Percentiles rank a stretch among this genome's conserved stretches.
Conservation (phyloP, 345 rosid species). For the Arabis hirsuta region DNA sequence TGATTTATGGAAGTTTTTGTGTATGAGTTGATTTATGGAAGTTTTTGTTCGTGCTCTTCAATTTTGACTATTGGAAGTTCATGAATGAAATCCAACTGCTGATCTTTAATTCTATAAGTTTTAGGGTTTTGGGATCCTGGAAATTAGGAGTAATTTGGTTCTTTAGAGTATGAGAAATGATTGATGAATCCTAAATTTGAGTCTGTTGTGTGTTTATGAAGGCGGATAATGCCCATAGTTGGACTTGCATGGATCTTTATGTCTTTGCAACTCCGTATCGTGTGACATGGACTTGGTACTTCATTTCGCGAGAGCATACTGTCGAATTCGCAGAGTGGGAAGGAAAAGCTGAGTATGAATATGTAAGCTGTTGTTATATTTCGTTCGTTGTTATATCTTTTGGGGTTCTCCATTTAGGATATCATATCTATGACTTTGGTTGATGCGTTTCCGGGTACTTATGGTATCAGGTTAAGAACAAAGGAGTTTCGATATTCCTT, state of each 20-base stretch:
- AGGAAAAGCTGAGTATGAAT: conserved; percentile 83
- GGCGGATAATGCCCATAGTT: conserved; percentile 87
- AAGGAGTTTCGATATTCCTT: conserved; percentile 90
- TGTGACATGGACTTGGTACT: conserved; percentile 94
- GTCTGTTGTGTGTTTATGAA: conserved; percentile 43
- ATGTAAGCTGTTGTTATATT: conserved; percentile 56
- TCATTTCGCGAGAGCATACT: conserved; percentile 80
- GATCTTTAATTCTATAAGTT: background rate
- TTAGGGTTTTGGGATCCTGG: conserved; percentile 12
- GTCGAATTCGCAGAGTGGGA: conserved; percentile 83
- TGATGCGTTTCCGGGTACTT: conserved; percentile 34
- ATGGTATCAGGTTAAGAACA: conserved; percentile 71
- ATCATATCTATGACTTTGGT: background rate
- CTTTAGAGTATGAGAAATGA: background rate
- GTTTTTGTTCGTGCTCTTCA: conserved; percentile 24
- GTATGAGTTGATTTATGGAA: background rate
- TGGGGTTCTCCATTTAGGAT: background rate
- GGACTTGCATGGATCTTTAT: conserved; percentile 98
- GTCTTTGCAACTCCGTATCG: conserved; percentile 95
- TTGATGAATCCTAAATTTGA: conserved; percentile 2
- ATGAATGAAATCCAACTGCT: background rate
- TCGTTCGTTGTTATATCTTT: background rate
- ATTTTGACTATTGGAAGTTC: conserved; percentile 25
- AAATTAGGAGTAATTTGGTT: conserved; percentile 18
- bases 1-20: conserved; percentile 2